Percentiles rank a stretch among this genome's conserved stretches.
Evolutionary conservation across 2,329 filamentous ascomycete species (phyloP).

Genomic region (Calonectria naviculata): DNA sequence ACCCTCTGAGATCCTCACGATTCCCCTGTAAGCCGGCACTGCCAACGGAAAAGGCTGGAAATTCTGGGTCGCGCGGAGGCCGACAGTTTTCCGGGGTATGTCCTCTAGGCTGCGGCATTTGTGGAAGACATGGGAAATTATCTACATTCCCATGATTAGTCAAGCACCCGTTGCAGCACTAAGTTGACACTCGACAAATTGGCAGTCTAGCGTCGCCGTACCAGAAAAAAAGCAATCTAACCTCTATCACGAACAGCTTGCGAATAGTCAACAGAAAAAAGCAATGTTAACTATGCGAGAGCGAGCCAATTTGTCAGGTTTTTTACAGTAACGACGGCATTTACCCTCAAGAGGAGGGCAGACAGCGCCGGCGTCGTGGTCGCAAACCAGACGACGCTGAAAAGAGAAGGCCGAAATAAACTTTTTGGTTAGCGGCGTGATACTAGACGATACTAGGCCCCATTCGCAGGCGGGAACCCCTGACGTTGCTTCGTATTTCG

Average conservation of each 20-base stretch:
- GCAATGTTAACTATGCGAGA: not conserved
- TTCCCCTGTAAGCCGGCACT: not conserved
- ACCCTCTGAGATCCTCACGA: no score
- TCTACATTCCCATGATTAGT: not conserved
- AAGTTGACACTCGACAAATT: not conserved
- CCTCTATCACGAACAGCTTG: not conserved
- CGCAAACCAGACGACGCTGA: not conserved
- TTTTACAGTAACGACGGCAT: no score
- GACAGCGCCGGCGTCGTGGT: no score
- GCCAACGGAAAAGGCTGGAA: not conserved
- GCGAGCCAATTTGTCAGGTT: no score
- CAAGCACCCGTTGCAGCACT: not conserved
- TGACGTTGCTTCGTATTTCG: no score
- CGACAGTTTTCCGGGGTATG: not conserved
- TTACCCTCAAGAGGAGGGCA: no score
- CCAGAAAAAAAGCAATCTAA: not conserved
- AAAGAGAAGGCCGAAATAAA: not conserved
- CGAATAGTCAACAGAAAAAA: not conserved
- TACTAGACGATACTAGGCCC: not conserved
- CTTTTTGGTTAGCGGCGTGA: not conserved
- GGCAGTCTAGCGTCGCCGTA: not conserved
- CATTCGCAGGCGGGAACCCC: no score
- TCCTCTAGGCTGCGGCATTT: not conserved
- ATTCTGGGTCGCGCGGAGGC: not conserved
- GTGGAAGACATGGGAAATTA: not conserved